Evolutionary conservation across 306 rosid genomes (phyloP), one percentile per base, ranked within the genome.

Genomic region (Rosa chinensis): DNA sequence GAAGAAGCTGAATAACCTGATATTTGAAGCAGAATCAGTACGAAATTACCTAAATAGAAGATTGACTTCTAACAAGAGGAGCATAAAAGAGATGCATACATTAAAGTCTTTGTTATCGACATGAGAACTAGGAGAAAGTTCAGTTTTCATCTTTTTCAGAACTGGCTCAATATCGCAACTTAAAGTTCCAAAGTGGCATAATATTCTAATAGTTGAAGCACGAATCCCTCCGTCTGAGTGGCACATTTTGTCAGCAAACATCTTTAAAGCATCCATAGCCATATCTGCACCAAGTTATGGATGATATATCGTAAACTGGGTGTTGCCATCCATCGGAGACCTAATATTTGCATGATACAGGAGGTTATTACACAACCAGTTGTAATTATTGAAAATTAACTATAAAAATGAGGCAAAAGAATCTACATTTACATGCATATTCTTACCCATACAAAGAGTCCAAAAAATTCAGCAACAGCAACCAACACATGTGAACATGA

Each of bases 391-490:
- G 49, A 75, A 53, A 74, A 61, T 18, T 44, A 73, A 43, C 80
- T 55, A 64, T 21, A 25, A 71, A 74, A 70, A 45, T 25, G 37
- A 44, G 70, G 40, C 42, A 40, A 68, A 66, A 56, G 10, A 77
- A 69, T 56, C 18, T 25, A 72, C 64, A 58, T 52, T 66, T 39
- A 75, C 9, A 56, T 40, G 32, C 64, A 74, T 23, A 77, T 82
- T 40, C 97, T 75, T 83, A 95, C 99, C 98, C 94, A 73, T 86
- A 80, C 71, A 77, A 72, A 63, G 76, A 67, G 76, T 95, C 99
- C 86, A 95, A 88, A 84, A 87, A 89, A 49, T 25, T 82, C 88
- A 88, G 96, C 96, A 72, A 95, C 96, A 81, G 94, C 99, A 66
- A 66, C 74, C 86, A 95, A 77, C 32, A 92, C 90, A 61, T 76